Conservation (phyloP, 306 rosid species). For the Cucumis sativus region DNA sequence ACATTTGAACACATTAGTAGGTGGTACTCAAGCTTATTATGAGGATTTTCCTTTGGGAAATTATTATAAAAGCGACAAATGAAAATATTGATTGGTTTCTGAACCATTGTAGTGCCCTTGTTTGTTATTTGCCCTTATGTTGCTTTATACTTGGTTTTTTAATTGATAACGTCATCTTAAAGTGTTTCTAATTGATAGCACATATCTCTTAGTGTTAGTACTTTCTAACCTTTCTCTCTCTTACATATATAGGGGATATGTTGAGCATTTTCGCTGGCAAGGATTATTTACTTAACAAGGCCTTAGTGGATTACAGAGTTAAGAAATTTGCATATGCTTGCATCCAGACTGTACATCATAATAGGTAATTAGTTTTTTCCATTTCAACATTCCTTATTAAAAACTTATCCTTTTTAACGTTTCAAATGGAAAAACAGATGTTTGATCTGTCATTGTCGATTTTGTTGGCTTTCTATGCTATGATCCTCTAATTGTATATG, state of each 20-base stretch:
- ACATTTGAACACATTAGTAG: not conserved
- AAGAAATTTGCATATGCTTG: conserved; percentile 59
- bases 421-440: not conserved
- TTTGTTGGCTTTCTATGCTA: not conserved
- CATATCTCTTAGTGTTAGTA: not conserved
- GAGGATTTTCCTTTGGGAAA: not conserved
- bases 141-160: not conserved
- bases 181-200: not conserved
- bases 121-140: not conserved
- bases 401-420: not conserved
- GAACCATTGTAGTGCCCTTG: not conserved
- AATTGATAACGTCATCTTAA: not conserved
- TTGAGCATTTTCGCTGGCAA: conserved; percentile 60
- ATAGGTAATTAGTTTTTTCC: conserved; percentile 37
- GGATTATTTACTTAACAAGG: conserved; percentile 42
- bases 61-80: not conserved
- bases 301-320: conserved; percentile 67
- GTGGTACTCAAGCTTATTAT: not conserved
- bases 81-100: not conserved
- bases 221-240: conserved; percentile 7
- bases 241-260: conserved; percentile 47
- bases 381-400: not conserved
- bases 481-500: not conserved
- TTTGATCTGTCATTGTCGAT: not conserved
- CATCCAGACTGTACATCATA: conserved; percentile 61